phyloP scores from a whole-genome alignment of 2,329 filamentous ascomycete species.

The Trichophyton simii region DNA sequence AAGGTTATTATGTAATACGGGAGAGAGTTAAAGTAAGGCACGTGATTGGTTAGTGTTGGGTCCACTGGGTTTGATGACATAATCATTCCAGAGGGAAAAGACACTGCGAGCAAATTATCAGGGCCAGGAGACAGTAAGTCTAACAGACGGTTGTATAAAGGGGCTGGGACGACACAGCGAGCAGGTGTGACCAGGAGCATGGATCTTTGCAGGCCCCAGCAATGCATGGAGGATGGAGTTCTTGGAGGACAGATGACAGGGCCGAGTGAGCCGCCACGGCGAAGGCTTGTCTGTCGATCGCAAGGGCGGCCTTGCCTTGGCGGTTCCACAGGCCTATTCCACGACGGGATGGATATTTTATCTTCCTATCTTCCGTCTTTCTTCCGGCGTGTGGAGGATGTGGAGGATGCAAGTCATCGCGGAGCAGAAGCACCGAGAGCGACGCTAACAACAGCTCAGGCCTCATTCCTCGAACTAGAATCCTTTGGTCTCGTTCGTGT shows the following conservation, averaged over 20 bases:
- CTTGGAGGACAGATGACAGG: not conserved
- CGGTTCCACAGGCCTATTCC: not conserved
- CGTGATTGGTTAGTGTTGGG: not conserved
- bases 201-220: not conserved
- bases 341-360: not conserved
- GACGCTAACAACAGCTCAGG: not conserved
- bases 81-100: not conserved
- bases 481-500: not conserved
- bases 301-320: not conserved
- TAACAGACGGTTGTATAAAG: not conserved
- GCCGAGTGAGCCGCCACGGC: not conserved
- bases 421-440: not conserved
- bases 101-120: not conserved
- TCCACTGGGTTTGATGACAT: not conserved
- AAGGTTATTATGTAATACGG: not conserved
- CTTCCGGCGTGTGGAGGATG: not conserved
- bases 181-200: not conserved
- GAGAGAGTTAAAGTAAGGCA: not conserved
- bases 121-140: not conserved
- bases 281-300: slow-evolving; percentile 1
- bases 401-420: not conserved
- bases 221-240: not conserved
- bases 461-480: not conserved
- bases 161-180: not conserved
- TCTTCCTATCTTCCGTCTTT: not conserved